A percentile compares a stretch with the other conserved stretches of the same genome.
These are phyloP conservation scores for Logfia minima DNA, from an alignment of 129 eudicot species.

Conservation along the genomic window DNA sequence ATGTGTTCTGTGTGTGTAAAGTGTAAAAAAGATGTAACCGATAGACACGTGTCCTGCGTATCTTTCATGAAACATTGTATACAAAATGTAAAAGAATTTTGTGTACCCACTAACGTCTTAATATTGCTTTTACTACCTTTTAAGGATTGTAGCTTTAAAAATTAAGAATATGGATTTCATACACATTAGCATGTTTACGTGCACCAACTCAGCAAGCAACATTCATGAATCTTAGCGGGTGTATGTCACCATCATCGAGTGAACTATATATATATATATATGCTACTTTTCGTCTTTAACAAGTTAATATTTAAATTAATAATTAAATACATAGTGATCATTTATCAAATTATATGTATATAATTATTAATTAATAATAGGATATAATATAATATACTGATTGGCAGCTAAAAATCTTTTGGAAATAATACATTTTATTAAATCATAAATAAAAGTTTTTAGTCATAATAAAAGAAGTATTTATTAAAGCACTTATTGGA, in stretches of 20 bases:
- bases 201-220: neutral
- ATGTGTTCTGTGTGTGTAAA: neutral
- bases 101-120: neutral
- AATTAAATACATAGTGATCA: too few species aligned
- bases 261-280: too few species aligned
- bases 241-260: neutral
- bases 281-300: neutral
- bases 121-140: neutral
- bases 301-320: too few species aligned
- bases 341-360: too few species aligned
- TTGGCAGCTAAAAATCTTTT: too few species aligned
- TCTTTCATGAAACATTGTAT: too few species aligned
- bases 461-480: too few species aligned
- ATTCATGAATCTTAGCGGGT: neutral
- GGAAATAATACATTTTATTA: too few species aligned
- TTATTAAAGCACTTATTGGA: neutral
- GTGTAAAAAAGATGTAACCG: neutral
- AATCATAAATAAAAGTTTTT: neutral
- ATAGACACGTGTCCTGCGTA: neutral
- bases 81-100: too few species aligned
- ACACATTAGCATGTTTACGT: neutral
- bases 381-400: too few species aligned
- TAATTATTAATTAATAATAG: too few species aligned
- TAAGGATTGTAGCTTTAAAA: neutral
- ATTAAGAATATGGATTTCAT: neutral